Evolutionary conservation across 2,329 filamentous ascomycete species (phyloP).

Genomic region (Claviceps purpurea): DNA sequence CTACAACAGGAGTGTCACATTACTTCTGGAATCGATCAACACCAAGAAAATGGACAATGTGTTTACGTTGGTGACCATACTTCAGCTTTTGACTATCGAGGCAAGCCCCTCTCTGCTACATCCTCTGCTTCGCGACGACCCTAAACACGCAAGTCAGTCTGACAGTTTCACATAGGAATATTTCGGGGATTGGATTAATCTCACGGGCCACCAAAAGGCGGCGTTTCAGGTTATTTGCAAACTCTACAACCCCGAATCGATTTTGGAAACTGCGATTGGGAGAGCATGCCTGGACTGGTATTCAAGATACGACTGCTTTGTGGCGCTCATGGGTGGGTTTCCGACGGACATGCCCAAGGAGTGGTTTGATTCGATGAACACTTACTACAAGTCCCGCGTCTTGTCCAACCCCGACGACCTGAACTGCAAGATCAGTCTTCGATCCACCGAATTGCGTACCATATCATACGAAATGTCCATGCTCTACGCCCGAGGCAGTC

Average conservation of each 20-base stretch:
- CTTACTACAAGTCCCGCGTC: constrained; percentile 48
- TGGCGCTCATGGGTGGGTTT: constrained; percentile 69
- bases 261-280: constrained; percentile 56
- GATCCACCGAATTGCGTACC: constrained; percentile 52
- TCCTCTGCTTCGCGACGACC: not conserved
- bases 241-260: constrained; percentile 63
- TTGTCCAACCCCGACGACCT: constrained; percentile 47
- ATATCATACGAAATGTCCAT: constrained; percentile 71
- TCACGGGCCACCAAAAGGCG: constrained; percentile 84
- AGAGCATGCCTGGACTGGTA: constrained; percentile 81
- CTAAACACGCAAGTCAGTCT: not conserved
- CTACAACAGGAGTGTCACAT: constrained; percentile 75
- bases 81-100: constrained; percentile 90
- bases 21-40: constrained; percentile 59
- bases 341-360: constrained; percentile 59
- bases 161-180: constrained; percentile 55
- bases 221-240: constrained; percentile 69
- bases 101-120: constrained; percentile 31
- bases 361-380: constrained; percentile 59
- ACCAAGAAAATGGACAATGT: constrained; percentile 57
- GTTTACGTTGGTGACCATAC: constrained; percentile 68
- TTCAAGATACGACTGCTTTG: constrained; percentile 72
- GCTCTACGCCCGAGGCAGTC: constrained; percentile 56
- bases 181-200: constrained; percentile 86
- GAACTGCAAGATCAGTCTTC: constrained; percentile 52